Conservation (phyloP, 257 asterid species). For the Ehretia macrophylla region DNA sequence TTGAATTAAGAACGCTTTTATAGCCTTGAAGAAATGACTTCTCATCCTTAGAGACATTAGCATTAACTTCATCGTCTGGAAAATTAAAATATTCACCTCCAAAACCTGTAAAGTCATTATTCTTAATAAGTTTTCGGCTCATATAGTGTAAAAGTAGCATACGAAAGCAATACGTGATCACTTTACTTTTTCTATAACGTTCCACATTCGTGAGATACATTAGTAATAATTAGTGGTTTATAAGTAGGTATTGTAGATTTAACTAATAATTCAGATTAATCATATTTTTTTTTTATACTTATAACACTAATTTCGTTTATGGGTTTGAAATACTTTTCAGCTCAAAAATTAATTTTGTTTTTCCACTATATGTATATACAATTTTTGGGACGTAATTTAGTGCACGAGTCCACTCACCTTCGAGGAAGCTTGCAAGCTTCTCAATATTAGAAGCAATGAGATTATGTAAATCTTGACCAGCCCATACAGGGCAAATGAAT, state of each 20-base stretch:
- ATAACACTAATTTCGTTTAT: too few relatives aligned
- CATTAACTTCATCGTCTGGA: conserved; percentile 19
- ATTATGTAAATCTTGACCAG: conserved; percentile 73
- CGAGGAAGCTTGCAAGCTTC: conserved; percentile 47
- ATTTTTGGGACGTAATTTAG: too few relatives aligned
- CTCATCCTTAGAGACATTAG: conserved; percentile 12
- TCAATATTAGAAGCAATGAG: conserved; percentile 38
- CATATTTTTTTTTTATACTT: too few relatives aligned
- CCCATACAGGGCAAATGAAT: conserved; percentile 73
- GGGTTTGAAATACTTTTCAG: too few relatives aligned
- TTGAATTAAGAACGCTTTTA: conserved; percentile 50
- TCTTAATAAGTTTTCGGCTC: too few relatives aligned
- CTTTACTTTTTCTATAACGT: too few relatives aligned
- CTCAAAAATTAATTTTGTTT: background rate
- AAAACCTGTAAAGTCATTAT: conserved; percentile 26
- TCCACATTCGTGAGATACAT: too few relatives aligned
- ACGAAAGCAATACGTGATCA: too few relatives aligned
- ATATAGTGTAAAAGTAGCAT: too few relatives aligned
- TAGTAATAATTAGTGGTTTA: too few relatives aligned
- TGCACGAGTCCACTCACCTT: conserved; percentile 32
- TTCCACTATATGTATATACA: background rate
- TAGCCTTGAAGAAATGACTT: conserved; percentile 34
- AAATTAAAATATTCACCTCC: conserved; percentile 34
- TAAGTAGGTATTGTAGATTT: too few relatives aligned
- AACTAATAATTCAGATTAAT: too few relatives aligned